Evolutionary conservation across 2,329 filamentous ascomycete genomes (phyloP), one percentile per base, ranked within the genome.

Genomic region (Aspergillus sergii): DNA sequence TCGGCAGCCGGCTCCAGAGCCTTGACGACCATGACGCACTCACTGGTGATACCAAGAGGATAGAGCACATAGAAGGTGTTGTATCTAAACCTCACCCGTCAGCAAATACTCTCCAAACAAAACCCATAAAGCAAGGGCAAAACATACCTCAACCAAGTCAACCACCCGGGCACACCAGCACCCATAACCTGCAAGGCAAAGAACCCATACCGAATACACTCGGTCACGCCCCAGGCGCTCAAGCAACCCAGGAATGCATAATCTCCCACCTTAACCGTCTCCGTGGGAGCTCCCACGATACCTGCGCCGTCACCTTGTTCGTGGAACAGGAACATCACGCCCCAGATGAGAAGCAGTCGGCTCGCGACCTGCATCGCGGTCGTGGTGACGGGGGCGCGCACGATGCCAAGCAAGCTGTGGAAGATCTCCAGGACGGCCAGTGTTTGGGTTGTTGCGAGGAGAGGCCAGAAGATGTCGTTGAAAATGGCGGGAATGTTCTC

Each of bases 31-130:
- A 97, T 85, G 79, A 86, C 88, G 72, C 91, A 92, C 84, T 99
- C 95, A 80, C 91, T 95, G 46, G 86, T 84, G 74, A 98, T 97
- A 48, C 95, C 95, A 64, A 98, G 77, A 1, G 95, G 95, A 80
- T 99, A 99, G 26, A 99, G 86, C 43, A 97, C 81, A 72, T 92
- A 93, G 80, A 99, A 99, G 9, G 92, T 93, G 78, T 96, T 97
- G 80, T 97, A 88, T 62, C 82, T 82, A 32, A 16, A n/a, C 1
- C 23, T 23, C 12, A 21, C 12, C 6, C 19, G 8, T 46, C 11
- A 50, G 30, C 32, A 39, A 36, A 41, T 4, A 12, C 16, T n/a
- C 30, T 6, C 12, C 32, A 26, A 19, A 16, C 1, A 7, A 36
- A 14, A 36, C 34, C 12, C 14, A 36, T 16, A 28, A 58, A 57